Evolutionary conservation across 345 rosid genomes (phyloP), one percentile per base, ranked within the genome.

Genomic region (Luvunga scandens): DNA sequence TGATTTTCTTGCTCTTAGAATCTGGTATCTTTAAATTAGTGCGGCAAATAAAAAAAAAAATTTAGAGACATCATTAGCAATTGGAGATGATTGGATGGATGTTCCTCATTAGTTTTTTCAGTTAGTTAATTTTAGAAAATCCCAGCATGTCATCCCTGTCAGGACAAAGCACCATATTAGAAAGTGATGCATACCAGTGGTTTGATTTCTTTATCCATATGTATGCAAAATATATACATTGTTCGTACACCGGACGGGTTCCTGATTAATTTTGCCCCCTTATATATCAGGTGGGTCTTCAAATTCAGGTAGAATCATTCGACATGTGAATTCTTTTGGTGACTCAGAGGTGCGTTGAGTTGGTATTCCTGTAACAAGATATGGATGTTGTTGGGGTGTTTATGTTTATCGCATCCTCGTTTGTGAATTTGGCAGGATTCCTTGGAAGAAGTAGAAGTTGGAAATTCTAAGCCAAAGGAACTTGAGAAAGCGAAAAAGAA

Each of bases 281-380:
- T 42, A 53, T 48, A 36, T 81, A 13, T 76, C 87, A 94, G 98
- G 91, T 71, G 84, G 89, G 56, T 61, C 85, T 73, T 92, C 94
- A 38, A 87, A 83, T 75, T 88, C 93, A 28, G 89, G 91, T 80
- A 84, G 84, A 82, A 79, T 31, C 53, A 76, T 92, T 83, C 88
- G 77, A 38, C 97, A 91, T 72, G 96, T 94, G 34, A 86, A 81
- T 83, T 88, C 93, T 67, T 94, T 94, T 42, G 89, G 80, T 33
- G 90, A 94, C 62, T 69, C 81, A 45, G 86, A 78, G 88, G 90
- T 89, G 38, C 55, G 13, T 77, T 65, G 38, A 57, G 79, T 48
- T 66, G 65, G 72, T 66, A 69, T 59, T 74, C 38, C 62, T 79
- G 39, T 70, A 27, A 77, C 75, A 42, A 60, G 60, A 72, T 68